phyloP scores from a whole-genome alignment of 495 filamentous ascomycete species.

The Trypethelium eluteriae region DNA sequence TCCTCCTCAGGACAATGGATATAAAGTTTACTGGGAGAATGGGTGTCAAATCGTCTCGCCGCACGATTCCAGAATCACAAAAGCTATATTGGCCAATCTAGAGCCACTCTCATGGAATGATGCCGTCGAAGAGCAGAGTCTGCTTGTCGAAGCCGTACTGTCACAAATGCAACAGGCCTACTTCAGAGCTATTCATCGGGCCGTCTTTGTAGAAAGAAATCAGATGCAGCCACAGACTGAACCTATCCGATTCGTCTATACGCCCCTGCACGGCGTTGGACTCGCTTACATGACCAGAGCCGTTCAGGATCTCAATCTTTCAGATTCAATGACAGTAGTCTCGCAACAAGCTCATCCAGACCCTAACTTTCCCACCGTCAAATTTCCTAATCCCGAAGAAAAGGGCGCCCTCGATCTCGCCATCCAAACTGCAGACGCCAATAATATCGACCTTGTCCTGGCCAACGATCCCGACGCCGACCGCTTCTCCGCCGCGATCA shows the following conservation, averaged over 20 bases:
- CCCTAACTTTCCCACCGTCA: constrained; percentile 62
- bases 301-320: constrained; percentile 42
- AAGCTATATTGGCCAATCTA: constrained; percentile 51
- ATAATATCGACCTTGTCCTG: constrained; percentile 47
- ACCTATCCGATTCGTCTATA: constrained; percentile 52
- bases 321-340: constrained; percentile 29
- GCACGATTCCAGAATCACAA: constrained; percentile 54
- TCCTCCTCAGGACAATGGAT: constrained; percentile 62
- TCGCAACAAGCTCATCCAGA: constrained; percentile 46
- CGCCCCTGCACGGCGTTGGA: constrained; percentile 64
- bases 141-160: constrained; percentile 40
- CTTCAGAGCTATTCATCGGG: constrained; percentile 23
- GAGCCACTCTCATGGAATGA: constrained; percentile 48
- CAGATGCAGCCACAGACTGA: not conserved
- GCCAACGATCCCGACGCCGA: constrained; percentile 70
- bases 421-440: constrained; percentile 46
- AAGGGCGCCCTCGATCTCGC: constrained; percentile 60
- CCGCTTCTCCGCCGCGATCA: constrained; percentile 60
- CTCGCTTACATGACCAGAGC: constrained; percentile 41
- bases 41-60: constrained; percentile 65
- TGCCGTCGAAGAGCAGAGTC: constrained; percentile 36
- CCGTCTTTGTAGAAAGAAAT: constrained; percentile 15
- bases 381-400: constrained; percentile 68
- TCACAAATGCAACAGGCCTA: constrained; percentile 27
- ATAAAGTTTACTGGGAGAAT: constrained; percentile 67